These are phyloP conservation scores for Didymella pinodella DNA, from an alignment of 2,329 filamentous ascomycete genomes.

Conservation along the genomic window DNA sequence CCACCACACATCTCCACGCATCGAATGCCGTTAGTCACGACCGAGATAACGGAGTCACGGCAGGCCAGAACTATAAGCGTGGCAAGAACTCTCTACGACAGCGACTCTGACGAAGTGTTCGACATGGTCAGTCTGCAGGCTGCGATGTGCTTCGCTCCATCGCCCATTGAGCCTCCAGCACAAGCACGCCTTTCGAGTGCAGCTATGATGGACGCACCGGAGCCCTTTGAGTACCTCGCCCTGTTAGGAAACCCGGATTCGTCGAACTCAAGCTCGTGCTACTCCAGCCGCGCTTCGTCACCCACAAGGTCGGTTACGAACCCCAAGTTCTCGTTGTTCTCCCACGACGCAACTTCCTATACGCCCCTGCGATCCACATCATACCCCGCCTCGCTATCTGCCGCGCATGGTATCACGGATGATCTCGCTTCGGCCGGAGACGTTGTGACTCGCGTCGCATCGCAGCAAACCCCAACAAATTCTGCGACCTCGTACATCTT, in stretches of 20 bases:
- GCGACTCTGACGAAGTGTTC: conserved; percentile 4
- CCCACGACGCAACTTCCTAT: neutral
- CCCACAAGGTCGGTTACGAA: conserved; percentile 5
- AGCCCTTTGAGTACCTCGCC: conserved; percentile 1
- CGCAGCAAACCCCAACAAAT: conserved; percentile 7
- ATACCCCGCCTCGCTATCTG: neutral
- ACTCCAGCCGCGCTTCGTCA: conserved; percentile 10
- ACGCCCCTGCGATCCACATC: neutral
- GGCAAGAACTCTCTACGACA: conserved; percentile 8
- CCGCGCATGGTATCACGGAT: neutral
- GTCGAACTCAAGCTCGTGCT: conserved; percentile 12
- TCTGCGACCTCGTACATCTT: conserved; percentile 1
- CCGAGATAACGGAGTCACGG: neutral
- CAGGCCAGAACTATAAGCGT: neutral
- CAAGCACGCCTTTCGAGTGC: conserved; percentile 12
- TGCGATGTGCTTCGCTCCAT: conserved; percentile 12
- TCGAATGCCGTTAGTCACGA: neutral
- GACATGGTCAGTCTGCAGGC: conserved; percentile 15
- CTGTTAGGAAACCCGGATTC: conserved; percentile 1
- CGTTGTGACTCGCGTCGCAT: neutral
- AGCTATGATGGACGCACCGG: neutral
- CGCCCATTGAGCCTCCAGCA: conserved; percentile 6
- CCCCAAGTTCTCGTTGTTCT: conserved; percentile 3
- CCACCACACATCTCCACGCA: conserved; percentile 10
- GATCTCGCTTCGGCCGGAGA: neutral